Conservation (phyloP, 768 basidiomycete species). For the Mycena epipterygia region DNA sequence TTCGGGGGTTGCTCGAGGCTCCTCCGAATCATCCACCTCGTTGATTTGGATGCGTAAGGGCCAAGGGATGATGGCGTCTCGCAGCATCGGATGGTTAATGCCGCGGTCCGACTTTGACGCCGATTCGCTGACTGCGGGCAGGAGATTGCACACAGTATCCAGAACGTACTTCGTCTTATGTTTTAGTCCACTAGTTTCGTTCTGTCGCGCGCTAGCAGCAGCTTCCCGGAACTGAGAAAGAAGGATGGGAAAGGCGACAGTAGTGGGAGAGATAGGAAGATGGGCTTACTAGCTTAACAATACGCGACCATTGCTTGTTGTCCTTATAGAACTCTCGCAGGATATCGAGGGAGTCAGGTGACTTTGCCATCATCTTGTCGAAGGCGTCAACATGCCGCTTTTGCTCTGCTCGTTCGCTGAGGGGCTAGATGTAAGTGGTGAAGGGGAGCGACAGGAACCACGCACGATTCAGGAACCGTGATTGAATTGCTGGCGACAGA, state of each 20-base stretch:
- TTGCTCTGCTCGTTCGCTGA: neutral
- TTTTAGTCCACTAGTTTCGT: neutral
- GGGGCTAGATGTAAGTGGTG: neutral
- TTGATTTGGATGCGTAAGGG: neutral
- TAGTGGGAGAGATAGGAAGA: neutral
- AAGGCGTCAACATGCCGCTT: neutral
- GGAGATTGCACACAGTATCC: neutral
- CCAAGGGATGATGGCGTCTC: constrained; percentile 3
- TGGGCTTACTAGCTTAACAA: neutral
- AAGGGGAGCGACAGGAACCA: neutral
- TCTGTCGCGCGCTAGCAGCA: neutral
- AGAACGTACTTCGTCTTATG: neutral
- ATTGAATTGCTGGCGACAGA: neutral
- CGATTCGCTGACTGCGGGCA: neutral
- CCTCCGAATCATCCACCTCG: neutral
- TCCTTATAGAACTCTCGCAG: neutral
- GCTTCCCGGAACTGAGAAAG: neutral
- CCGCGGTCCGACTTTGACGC: neutral
- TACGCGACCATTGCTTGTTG: neutral
- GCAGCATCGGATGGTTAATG: neutral
- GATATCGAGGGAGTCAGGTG: neutral
- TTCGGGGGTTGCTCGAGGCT: neutral
- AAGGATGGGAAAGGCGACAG: neutral
- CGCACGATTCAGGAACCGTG: neutral
- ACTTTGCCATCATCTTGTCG: neutral